Evolutionary conservation across 1,284 basidiomycete species (phyloP), one percentile per base, ranked within the genome.

Genomic region (Marasmius oreades): DNA sequence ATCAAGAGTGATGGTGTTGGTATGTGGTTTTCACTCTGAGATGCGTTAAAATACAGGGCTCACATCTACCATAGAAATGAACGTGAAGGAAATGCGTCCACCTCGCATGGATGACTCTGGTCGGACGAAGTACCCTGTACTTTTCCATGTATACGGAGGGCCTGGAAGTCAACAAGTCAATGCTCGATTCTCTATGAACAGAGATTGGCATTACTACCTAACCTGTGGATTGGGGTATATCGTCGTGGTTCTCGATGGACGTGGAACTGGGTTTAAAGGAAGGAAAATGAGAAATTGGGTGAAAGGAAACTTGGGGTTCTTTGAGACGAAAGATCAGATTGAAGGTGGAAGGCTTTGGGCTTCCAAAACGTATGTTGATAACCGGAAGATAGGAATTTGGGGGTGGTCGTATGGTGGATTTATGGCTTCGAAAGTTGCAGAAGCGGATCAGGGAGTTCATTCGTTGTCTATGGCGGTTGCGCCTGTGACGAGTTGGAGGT

Each of bases 401-500:
- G 94, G 94, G 47, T 97, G 94, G 93, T 93, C 90, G 12, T 96
- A 95, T 65, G 95, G 95, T 11, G 95, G 95, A 0, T 98, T 93
- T 72, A 92, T 96, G 88, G 88, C 88, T 52, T 84, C 88, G 57
- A 97, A 97, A 70, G 85, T 95, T 4, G 81, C 90, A n/a, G 95
- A 98, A 73, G 88, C 88, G 4, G 76, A 90, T 68, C 88, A 86
- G 12, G 90, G 90, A 8, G 80, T 96, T 22, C 93, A 98, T 72
- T 88, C 87, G 3, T 76, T 98, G 26, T 93, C 90, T 8, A 94
- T 96, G 79, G 81, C 92, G 1, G 87, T 96, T 22, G 94, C 94
- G 85, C 89, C 91, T 56, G 92, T 94, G 45, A 92, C 89, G 0
- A 90, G 90, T 66, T 95, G 92, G 93, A 78, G 79, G 39, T 73